These are phyloP conservation scores for Begonia fuchsioides DNA, from an alignment of 306 rosid genomes.

Conservation along the genomic window DNA sequence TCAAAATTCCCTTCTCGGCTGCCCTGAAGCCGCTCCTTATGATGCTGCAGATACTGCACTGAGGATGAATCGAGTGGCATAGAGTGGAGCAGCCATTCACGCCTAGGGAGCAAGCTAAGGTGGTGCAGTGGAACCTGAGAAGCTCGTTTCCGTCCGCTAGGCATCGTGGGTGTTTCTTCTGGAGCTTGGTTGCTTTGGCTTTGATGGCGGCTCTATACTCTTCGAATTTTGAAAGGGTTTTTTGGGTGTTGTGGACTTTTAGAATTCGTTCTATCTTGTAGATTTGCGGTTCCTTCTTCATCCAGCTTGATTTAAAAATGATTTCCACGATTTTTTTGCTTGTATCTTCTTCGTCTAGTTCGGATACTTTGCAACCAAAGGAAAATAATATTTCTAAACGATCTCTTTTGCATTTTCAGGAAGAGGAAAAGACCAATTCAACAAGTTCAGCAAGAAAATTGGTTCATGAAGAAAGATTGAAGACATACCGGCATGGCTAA, in stretches of 20 bases:
- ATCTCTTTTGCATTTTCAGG: no score
- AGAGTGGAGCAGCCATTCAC: constrained; percentile 72
- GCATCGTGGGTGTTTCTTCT: constrained; percentile 79
- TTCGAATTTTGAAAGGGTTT: constrained; percentile 62
- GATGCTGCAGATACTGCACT: constrained; percentile 56
- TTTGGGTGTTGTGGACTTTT: constrained; percentile 77
- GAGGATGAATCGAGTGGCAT: constrained; percentile 51
- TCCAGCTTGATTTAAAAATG: constrained; percentile 97
- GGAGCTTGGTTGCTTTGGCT: constrained; percentile 58
- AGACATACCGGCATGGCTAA: constrained; percentile 73
- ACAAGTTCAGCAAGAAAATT: background rate
- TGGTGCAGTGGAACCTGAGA: constrained; percentile 80
- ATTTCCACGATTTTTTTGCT: constrained; percentile 99
- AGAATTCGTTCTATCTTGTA: constrained; percentile 87
- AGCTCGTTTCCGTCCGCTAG: constrained; percentile 92
- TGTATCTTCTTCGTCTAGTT: constrained; percentile 79
- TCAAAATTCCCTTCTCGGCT: constrained; percentile 41
- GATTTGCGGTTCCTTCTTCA: constrained; percentile 68
- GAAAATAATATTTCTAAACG: background rate
- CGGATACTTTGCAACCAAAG: constrained; percentile 45
- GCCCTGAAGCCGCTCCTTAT: constrained; percentile 55
- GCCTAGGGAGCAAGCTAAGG: constrained; percentile 65
- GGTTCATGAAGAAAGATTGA: background rate
- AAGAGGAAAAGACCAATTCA: no score
- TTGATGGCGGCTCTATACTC: constrained; percentile 80